Conservation (phyloP, 805 yeast species). For the Lipomyces orientalis region DNA sequence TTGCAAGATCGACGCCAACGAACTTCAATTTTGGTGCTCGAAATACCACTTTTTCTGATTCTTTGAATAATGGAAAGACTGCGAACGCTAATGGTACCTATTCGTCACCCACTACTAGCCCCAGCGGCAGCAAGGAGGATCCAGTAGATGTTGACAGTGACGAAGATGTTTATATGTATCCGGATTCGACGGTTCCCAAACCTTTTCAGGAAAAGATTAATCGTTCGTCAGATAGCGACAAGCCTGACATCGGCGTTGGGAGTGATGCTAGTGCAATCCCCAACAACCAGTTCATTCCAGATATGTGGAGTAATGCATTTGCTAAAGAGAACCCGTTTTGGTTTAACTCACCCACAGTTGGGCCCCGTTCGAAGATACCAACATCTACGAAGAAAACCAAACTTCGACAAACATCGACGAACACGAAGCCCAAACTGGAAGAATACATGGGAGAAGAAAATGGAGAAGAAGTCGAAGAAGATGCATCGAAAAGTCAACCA, state of each 20-base stretch:
- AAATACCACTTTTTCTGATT: not conserved
- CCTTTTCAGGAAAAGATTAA: slow-evolving; percentile 24
- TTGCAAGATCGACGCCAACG: not conserved
- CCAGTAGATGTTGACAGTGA: slow-evolving; percentile 13
- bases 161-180: slow-evolving; percentile 4
- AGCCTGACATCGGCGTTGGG: not conserved
- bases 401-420: not conserved
- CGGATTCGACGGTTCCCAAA: slow-evolving; percentile 8
- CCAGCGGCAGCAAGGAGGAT: slow-evolving; percentile 1
- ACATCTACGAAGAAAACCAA: not conserved
- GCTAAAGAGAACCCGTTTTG: slow-evolving; percentile 5
- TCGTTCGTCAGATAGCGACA: slow-evolving; percentile 12
- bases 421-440: not conserved
- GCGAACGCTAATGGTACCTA: not conserved
- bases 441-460: not conserved
- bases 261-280: not conserved
- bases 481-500: not conserved
- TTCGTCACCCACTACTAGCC: slow-evolving; percentile 16
- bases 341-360: not conserved
- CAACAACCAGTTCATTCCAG: not conserved
- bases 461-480: not conserved
- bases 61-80: not conserved
- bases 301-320: slow-evolving; percentile 7
- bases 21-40: slow-evolving; percentile 6
- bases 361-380: not conserved